A percentile compares a stretch with the other conserved stretches of the same genome.
phyloP scores from a whole-genome alignment of 345 rosid genomes.

The Anacardium occidentale region DNA sequence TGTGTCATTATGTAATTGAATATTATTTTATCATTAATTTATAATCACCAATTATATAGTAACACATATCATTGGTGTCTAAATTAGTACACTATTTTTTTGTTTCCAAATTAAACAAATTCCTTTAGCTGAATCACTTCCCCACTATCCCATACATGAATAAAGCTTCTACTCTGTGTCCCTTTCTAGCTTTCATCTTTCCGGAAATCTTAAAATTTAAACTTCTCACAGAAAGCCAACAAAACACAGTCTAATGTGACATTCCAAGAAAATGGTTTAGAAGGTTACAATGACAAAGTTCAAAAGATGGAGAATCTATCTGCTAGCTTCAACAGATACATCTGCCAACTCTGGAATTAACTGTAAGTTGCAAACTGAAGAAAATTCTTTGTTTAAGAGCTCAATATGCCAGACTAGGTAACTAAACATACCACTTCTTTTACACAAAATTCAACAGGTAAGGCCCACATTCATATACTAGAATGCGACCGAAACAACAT shows the following conservation, averaged over 20 bases:
- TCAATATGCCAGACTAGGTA: not conserved
- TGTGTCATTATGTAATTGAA: too few relatives aligned
- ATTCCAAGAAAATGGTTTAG: constrained; percentile 1
- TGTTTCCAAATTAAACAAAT: too few relatives aligned
- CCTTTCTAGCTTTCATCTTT: not conserved
- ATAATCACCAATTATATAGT: too few relatives aligned
- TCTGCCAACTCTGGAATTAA: not conserved
- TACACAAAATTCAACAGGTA: not conserved
- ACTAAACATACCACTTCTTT: not conserved
- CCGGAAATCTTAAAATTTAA: not conserved
- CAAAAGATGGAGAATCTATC: not conserved
- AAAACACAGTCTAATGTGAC: not conserved
- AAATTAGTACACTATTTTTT: too few relatives aligned
- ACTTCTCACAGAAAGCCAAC: not conserved
- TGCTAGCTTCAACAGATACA: not conserved
- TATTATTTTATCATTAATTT: too few relatives aligned
- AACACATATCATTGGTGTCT: too few relatives aligned
- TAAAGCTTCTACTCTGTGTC: not conserved
- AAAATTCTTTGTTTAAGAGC: not conserved
- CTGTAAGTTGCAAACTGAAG: not conserved
- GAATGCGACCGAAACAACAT: not conserved
- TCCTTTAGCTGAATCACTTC: not conserved
- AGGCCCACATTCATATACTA: not conserved
- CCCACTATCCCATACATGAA: not conserved
- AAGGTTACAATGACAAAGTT: not conserved